Base-by-base conservation (phyloP, 768 basidiomycete genomes). In the Chiua virens region DNA sequence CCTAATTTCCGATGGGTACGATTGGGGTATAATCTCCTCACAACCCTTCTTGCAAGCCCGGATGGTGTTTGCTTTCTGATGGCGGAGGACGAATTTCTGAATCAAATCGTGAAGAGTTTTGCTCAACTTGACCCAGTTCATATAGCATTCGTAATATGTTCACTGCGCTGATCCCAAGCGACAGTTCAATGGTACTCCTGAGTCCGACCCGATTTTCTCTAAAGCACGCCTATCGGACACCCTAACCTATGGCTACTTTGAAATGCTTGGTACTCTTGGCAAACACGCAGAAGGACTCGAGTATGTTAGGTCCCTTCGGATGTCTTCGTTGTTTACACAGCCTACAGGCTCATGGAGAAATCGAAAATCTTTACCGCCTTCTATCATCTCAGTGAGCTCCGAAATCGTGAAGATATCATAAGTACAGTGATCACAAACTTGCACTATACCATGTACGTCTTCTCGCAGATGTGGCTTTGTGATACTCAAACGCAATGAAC, bases 341-440 rank as follows among this genome's bases (percentile, higher is more conserved):
- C 17, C 13, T 15, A 14, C 53, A 96, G 95, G 39, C 71, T 98
- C 14, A 72, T 99, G 68, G 93, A 97, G 69, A 89, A 89, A 59
- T 88, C 88, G 70, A 90, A 89, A 61, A 80, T 98, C 23, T 98
- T 98, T 68, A 98, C 94, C 1, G 87, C 91, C 0, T 95, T 98
- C 68, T 98, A 98, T 65, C 95, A 94, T 64, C 72, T 98, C 39
- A 92, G 88, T 62, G 97, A 98, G 63, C 77, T 98, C 32, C 79
- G 87, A 22, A 89, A 87, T 68, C 79, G 97, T 35, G 94, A 98
- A 63, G 95, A 98, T 64, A 75, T 99, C 40, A 90, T 95, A 51
- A 91, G 87, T 60, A 86, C 84, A 2, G 91, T 97, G 57, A 87
- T 98, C 35, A 91, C 93, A 60, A 90, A 90, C 58, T 73, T 97